phyloP scores from a whole-genome alignment of 2,329 filamentous ascomycete genomes.

The Colletotrichum siamense region DNA sequence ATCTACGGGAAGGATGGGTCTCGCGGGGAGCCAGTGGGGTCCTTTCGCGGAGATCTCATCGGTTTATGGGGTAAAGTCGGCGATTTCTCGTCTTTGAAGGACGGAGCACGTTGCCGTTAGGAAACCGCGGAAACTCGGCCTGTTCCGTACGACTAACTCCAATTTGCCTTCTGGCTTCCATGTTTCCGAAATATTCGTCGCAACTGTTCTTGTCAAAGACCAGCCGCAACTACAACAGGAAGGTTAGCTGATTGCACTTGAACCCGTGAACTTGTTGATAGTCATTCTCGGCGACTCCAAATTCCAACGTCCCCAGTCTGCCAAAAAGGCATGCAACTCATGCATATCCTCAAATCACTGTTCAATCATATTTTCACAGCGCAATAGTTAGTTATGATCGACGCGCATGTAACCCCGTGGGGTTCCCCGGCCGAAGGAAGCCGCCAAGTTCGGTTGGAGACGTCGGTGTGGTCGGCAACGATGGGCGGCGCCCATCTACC shows the following conservation, averaged over 20 bases:
- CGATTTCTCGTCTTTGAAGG: not conserved
- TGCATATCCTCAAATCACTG: too few species aligned
- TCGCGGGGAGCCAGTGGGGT: slow-evolving; percentile 3
- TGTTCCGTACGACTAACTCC: not conserved
- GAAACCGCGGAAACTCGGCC: not conserved
- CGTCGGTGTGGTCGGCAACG: slow-evolving; percentile 9
- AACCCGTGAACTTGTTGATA: too few species aligned
- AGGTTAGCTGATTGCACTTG: too few species aligned
- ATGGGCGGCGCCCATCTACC: not conserved
- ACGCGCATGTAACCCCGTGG: not conserved
- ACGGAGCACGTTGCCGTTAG: not conserved
- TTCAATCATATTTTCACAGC: not conserved
- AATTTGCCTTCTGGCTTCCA: not conserved
- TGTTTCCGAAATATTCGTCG: not conserved
- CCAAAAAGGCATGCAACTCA: not conserved
- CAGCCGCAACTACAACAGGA: not conserved
- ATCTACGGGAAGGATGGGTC: not conserved
- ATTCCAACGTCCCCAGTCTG: not conserved
- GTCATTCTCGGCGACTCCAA: not conserved
- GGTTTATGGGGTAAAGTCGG: slow-evolving; percentile 1
- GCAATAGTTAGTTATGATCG: not conserved
- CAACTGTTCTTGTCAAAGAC: not conserved
- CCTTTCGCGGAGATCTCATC: not conserved
- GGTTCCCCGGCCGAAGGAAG: not conserved
- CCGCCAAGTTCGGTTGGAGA: slow-evolving; percentile 3